Evolutionary conservation across 306 rosid species (phyloP), one percentile per base, ranked within the genome.

Genomic region (Ammopiptanthus mongolicus): DNA sequence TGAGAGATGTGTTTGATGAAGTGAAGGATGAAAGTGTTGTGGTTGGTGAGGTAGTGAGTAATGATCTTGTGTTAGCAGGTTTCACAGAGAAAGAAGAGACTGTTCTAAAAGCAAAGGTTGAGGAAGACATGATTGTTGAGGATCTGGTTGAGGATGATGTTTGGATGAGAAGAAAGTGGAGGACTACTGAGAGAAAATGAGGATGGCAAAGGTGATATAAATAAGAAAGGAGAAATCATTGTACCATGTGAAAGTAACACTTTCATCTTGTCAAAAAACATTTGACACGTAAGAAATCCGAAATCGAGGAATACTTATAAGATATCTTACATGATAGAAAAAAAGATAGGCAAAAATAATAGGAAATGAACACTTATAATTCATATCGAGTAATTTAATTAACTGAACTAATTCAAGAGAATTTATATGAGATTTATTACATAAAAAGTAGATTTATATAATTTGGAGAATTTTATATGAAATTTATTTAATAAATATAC

Each of bases 41-140:
- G 61, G 70, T 13, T 1, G 69, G 15, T 36, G 80, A 75, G 23
- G 51, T 22, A n/a, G 66, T 15, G 34, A 41, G 55, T 12, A 19
- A 46, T 48, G 80, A 79, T 81, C 37, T 83, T 39, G 76, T 65
- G 29, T 15, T 58, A 33, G 42, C 1, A 10, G 71, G 31, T 67
- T 74, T 81, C 34, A 64, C 4, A 28, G 69, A 65, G 64, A 73
- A 62, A 55, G 81, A 69, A 8, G 87, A 75, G 12, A 78, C 4
- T 41, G 79, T 34, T 42, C 78, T 70, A 17, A 84, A 22, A 74
- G 84, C 74, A 23, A 62, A 69, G 73, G 69, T 44, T 42, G 87
- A 78, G 48, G 71, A 78, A 67, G 89, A 84, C 96, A 90, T 69
- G 68, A 25, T 25, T 28, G 65, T 8, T 56, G 31, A 17, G 31